Evolutionary conservation across 805 yeast species (phyloP).

Genomic region (Yueomyces sinensis): DNA sequence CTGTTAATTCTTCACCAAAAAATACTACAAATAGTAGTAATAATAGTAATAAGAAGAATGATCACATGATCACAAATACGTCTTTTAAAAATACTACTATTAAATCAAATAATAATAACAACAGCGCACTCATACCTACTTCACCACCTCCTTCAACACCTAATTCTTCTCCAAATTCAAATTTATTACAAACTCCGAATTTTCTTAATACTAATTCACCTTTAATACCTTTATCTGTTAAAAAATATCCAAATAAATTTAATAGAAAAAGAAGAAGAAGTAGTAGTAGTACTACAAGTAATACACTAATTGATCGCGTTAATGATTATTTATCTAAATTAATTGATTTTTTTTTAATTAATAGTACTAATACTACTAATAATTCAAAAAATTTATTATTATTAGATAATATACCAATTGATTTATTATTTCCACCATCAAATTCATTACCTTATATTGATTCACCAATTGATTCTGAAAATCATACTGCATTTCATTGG

Average conservation of each 20-base stretch:
- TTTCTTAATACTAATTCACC: conserved; percentile 10
- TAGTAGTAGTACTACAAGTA: conserved; percentile 3
- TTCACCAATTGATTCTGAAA: conserved; percentile 82
- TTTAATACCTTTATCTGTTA: conserved; percentile 17
- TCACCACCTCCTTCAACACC: background rate
- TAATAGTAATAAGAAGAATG: background rate
- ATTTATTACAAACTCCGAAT: background rate
- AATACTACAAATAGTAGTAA: background rate
- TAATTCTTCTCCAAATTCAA: background rate
- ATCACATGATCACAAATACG: background rate
- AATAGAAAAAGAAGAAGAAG: conserved; percentile 1
- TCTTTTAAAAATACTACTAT: background rate
- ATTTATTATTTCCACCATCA: conserved; percentile 17
- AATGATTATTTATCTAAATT: conserved; percentile 18
- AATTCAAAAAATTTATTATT: background rate
- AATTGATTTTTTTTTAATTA: conserved; percentile 21
- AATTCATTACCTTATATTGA: conserved; percentile 31
- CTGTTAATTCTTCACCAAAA: background rate
- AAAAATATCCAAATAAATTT: conserved; percentile 15
- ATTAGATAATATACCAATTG: conserved; percentile 14
- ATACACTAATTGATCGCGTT: conserved; percentile 13
- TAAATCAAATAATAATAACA: background rate
- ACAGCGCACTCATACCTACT: too few relatives aligned
- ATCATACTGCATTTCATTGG: conserved; percentile 93
- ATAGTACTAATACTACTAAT: conserved; percentile 14